A percentile compares a stretch with the other conserved stretches of the same genome.
phyloP scores from a whole-genome alignment of 1,284 basidiomycete genomes.

The Trametes polyzona region DNA sequence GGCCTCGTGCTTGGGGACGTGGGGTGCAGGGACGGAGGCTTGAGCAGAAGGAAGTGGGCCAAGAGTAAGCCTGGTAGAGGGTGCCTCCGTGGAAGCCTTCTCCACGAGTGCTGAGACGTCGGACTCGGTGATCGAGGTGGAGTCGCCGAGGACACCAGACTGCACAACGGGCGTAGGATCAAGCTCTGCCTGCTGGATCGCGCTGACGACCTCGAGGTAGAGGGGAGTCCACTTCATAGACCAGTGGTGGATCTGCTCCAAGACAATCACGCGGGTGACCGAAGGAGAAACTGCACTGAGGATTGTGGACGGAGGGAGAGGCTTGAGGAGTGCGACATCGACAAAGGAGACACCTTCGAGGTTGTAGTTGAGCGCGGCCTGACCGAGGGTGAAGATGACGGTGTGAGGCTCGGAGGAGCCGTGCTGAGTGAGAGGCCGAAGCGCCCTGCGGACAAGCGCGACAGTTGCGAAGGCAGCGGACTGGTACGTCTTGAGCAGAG shows the following conservation, averaged over 20 bases:
- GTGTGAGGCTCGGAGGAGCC: slow-evolving; percentile 62
- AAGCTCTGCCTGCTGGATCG: slow-evolving; percentile 66
- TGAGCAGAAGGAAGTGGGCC: slow-evolving; percentile 38
- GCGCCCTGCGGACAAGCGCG: slow-evolving; percentile 62
- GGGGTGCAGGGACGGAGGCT: slow-evolving; percentile 44
- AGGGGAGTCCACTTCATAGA: slow-evolving; percentile 88
- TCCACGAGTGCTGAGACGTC: slow-evolving; percentile 56
- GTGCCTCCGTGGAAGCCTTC: slow-evolving; percentile 38
- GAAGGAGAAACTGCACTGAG: slow-evolving; percentile 67
- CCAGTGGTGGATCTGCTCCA: slow-evolving; percentile 81
- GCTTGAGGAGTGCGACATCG: slow-evolving; percentile 75
- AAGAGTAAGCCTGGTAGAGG: slow-evolving; percentile 50
- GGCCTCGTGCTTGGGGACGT: slow-evolving; percentile 86
- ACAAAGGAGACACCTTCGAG: slow-evolving; percentile 69
- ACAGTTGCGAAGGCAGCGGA: slow-evolving; percentile 65
- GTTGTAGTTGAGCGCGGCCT: slow-evolving; percentile 45
- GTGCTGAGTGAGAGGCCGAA: slow-evolving; percentile 51
- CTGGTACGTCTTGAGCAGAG: slow-evolving; percentile 63
- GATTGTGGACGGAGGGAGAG: slow-evolving; percentile 71
- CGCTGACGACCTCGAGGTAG: slow-evolving; percentile 81
- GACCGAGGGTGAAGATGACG: slow-evolving; percentile 75
- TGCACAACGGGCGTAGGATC: slow-evolving; percentile 57
- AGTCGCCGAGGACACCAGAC: slow-evolving; percentile 63
- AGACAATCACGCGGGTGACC: slow-evolving; percentile 76
- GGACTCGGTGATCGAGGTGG: slow-evolving; percentile 43